Base-by-base conservation (phyloP, 192 early-diverging fungal genomes). In the Umbelopsis sp. region DNA sequence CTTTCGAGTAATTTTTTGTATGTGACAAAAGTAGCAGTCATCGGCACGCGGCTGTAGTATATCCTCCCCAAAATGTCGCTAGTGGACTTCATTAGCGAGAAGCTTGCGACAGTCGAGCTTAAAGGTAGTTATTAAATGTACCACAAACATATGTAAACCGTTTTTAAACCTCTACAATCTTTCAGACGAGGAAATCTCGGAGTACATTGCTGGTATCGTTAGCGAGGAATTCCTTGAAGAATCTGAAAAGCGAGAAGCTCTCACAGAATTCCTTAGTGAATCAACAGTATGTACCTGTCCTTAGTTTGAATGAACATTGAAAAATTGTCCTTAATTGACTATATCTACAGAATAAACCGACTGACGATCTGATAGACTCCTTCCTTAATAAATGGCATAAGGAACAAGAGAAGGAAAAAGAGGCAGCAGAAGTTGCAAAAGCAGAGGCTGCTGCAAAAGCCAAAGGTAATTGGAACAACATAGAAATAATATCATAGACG, bases 191-290 rank as follows among this genome's bases (percentile, higher is more conserved):
- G 76, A 78, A 48, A 78, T 78, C 18, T 61, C 76, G 6, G 91
- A 92, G 58, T 93, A 91, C 74, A 87, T 92, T 65, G 78, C 81
- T 22, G 87, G 89, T 49, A 83, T 93, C 37, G 81, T 85, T 0
- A 74, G 82, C 18, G 89, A 92, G 46, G 90, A 89, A 37, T 80
- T 82, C 9, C 80, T 90, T 65, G 84, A 84, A 44, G 85, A 86
- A 25, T 82, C 86, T 25, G 91, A 93, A 64, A 88, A 88, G 65
- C 75, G 77, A 16, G 90, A 90, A 64, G 88, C 87, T 44, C 86
- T 93, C n/a, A 53, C 77, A 21, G 91, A 91, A 71, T 89, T 90
- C 23, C 73, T 93, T n/a, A 64, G 67, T 8, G 91, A 91, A 64
- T 79, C 82, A 21, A 86, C 86, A 0, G 82, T 74, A 70, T 16